Evolutionary conservation across 805 yeast species (phyloP).

Genomic region (Hanseniaspora jakobsenii): DNA sequence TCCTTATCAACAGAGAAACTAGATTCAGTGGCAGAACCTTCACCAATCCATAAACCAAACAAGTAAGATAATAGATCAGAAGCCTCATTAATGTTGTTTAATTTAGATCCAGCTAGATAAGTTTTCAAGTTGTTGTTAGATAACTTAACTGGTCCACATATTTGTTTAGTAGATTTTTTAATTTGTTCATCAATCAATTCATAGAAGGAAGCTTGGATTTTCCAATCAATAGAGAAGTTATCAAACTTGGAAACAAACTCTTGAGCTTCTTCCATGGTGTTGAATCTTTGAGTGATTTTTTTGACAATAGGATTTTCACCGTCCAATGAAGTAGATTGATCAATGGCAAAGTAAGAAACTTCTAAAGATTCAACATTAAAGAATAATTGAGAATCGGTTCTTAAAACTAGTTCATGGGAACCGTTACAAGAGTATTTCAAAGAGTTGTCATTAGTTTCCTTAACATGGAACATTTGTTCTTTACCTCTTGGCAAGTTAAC

Average conservation of each 20-base stretch:
- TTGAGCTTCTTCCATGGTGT: slow-evolving; percentile 21
- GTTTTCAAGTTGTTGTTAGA: slow-evolving; percentile 29
- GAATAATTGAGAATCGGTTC: slow-evolving; percentile 10
- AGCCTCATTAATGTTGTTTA: slow-evolving; percentile 2
- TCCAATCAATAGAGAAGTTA: slow-evolving; percentile 25
- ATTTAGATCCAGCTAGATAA: slow-evolving; percentile 18
- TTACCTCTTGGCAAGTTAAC: slow-evolving; percentile 34
- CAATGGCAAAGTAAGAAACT: slow-evolving; percentile 1
- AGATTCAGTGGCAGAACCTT: slow-evolving; percentile 25
- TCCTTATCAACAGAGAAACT: slow-evolving; percentile 26
- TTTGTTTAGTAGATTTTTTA: slow-evolving; percentile 27
- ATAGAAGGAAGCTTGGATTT: slow-evolving; percentile 32
- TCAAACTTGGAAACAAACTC: slow-evolving; percentile 17
- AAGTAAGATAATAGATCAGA: slow-evolving; percentile 30
- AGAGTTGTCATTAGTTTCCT: slow-evolving; percentile 26
- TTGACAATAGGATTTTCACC: slow-evolving; percentile 1
- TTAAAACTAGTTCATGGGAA: slow-evolving; percentile 11
- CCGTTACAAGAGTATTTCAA: slow-evolving; percentile 1
- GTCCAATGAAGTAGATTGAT: background rate
- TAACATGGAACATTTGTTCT: slow-evolving; percentile 33
- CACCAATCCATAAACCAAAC: slow-evolving; percentile 34
- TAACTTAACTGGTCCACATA: slow-evolving; percentile 29
- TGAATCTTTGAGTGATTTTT: slow-evolving; percentile 15
- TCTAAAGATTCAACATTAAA: slow-evolving; percentile 12
- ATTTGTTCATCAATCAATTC: slow-evolving; percentile 24